These are phyloP conservation scores for Euclidium syriacum DNA, from an alignment of 345 rosid species.

Conservation along the genomic window DNA sequence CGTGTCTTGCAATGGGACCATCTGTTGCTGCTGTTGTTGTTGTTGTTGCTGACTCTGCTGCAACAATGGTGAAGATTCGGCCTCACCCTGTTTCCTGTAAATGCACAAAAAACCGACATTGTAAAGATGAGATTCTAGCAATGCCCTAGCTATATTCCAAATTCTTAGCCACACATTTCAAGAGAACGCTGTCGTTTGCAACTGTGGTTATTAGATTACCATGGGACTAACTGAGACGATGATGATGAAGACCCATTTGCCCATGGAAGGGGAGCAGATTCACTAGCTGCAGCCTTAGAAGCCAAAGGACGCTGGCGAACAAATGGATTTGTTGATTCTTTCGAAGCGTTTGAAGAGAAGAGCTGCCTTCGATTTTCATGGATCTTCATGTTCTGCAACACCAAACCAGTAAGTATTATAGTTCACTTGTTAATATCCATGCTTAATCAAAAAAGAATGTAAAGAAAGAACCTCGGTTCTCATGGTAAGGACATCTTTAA, in stretches of 20 bases:
- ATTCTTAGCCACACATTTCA: background rate
- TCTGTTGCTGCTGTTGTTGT: conserved; percentile 57
- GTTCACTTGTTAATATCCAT: background rate
- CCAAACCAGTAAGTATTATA: conserved; percentile 11
- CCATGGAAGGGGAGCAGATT: conserved; percentile 65
- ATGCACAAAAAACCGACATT: background rate
- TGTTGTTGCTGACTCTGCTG: conserved; percentile 40
- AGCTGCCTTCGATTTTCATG: conserved; percentile 77
- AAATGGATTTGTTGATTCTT: conserved; percentile 68
- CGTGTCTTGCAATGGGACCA: conserved; percentile 69
- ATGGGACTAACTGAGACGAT: conserved; percentile 34
- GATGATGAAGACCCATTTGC: conserved; percentile 53
- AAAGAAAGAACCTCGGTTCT: conserved; percentile 63
- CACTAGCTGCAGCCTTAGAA: conserved; percentile 41
- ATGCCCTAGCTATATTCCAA: background rate
- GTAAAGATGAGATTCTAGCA: background rate
- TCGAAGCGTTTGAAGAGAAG: conserved; percentile 63
- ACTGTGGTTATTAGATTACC: conserved; percentile 21
- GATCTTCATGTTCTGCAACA: conserved; percentile 63
- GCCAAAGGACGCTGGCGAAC: conserved; percentile 78
- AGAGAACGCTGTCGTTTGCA: conserved; percentile 1
- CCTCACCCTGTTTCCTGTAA: conserved; percentile 52
- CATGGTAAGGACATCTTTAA: conserved; percentile 78
- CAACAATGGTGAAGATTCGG: conserved; percentile 52
- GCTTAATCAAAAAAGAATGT: background rate